phyloP scores from a whole-genome alignment of 1,139 yeast species.

The Tardiomyces digboiensis region DNA sequence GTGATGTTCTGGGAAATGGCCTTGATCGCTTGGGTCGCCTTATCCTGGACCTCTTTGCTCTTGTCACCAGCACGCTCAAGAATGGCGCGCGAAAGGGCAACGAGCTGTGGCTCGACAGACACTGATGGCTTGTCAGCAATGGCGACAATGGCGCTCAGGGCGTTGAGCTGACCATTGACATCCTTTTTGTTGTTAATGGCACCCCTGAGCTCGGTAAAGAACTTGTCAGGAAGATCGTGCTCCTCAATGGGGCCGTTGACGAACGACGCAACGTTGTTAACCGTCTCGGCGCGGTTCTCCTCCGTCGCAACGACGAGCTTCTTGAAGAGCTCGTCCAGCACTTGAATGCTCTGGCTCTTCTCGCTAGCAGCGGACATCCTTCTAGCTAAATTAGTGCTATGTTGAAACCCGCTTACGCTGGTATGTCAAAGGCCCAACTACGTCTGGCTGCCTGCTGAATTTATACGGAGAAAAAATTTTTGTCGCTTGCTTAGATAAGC shows the following conservation, averaged over 20 bases:
- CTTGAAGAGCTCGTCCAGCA: slow-evolving; percentile 88
- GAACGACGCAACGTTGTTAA: slow-evolving; percentile 85
- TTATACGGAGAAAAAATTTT: not conserved
- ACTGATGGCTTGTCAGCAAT: slow-evolving; percentile 84
- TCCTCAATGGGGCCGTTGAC: slow-evolving; percentile 96
- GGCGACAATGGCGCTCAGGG: slow-evolving; percentile 75
- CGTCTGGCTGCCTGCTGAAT: not conserved
- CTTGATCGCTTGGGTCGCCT: slow-evolving; percentile 62
- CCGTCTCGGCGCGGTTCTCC: slow-evolving; percentile 80
- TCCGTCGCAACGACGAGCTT: slow-evolving; percentile 79
- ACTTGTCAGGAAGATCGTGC: slow-evolving; percentile 93
- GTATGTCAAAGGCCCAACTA: not conserved
- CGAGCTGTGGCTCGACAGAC: slow-evolving; percentile 92
- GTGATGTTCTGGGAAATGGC: slow-evolving; percentile 76
- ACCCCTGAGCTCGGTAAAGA: slow-evolving; percentile 68
- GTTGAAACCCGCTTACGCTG: slow-evolving; percentile 1
- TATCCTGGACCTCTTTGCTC: slow-evolving; percentile 60
- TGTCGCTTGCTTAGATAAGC: not conserved
- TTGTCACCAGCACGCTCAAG: slow-evolving; percentile 86
- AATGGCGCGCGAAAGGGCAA: slow-evolving; percentile 60
- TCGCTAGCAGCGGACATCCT: slow-evolving; percentile 11
- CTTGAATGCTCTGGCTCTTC: slow-evolving; percentile 35
- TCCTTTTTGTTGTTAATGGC: slow-evolving; percentile 78
- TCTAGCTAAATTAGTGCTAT: not conserved
- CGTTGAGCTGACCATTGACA: slow-evolving; percentile 53